These are phyloP conservation scores for Yamadazyma paraphyllophila DNA, from an alignment of 805 yeast genomes.

Conservation along the genomic window DNA sequence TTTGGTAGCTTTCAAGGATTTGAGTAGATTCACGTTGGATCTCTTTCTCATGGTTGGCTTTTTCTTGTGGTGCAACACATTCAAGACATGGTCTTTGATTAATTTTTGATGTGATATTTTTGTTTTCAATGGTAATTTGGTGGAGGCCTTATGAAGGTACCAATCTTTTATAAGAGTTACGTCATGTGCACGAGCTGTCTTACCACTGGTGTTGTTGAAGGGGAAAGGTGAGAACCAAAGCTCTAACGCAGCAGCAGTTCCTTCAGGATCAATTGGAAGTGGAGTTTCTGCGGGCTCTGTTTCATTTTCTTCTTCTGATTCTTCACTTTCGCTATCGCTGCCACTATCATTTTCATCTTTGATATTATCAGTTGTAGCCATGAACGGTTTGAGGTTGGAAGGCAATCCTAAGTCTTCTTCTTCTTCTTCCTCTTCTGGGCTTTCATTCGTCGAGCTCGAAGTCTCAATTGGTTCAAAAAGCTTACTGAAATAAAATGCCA, in stretches of 20 bases:
- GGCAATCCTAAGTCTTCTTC: constrained; percentile 34
- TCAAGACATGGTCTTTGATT: constrained; percentile 70
- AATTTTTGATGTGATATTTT: constrained; percentile 86
- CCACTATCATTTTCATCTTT: constrained; percentile 4
- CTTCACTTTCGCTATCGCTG: constrained; percentile 4
- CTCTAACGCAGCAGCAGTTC: constrained; percentile 52
- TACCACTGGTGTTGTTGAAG: constrained; percentile 71
- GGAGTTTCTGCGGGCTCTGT: constrained; percentile 4
- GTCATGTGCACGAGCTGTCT: constrained; percentile 80
- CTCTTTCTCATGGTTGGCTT: constrained; percentile 35
- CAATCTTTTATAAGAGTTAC: constrained; percentile 80
- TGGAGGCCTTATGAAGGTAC: constrained; percentile 70
- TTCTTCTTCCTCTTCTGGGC: background rate
- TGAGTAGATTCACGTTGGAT: constrained; percentile 58
- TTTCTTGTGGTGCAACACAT: constrained; percentile 56
- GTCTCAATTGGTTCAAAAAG: constrained; percentile 52
- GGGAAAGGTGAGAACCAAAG: constrained; percentile 86
- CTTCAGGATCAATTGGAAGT: constrained; percentile 37
- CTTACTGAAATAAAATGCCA: constrained; percentile 15
- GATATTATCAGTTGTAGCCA: constrained; percentile 22
- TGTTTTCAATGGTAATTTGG: constrained; percentile 68
- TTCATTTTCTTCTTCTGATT: constrained; percentile 8
- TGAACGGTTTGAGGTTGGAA: constrained; percentile 46
- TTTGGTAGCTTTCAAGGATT: constrained; percentile 70
- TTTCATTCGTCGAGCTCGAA: constrained; percentile 15